Conservation (phyloP, 179 eudicot genomes). For the Vitellaria paradoxa region DNA sequence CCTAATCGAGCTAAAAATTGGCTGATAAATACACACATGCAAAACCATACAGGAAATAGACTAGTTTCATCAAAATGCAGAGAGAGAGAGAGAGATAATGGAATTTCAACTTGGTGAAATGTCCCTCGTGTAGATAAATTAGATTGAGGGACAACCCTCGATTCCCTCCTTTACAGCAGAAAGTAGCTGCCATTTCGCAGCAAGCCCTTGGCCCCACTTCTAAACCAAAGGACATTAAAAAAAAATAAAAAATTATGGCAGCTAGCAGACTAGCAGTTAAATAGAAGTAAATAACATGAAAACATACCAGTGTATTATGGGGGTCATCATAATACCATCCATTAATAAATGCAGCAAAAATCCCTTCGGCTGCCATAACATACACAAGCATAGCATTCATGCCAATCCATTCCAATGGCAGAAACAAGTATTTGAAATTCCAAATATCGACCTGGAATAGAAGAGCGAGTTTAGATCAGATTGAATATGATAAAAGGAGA, state of each 20-base stretch:
- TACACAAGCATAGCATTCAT: conserved; percentile 96
- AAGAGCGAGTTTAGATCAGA: conserved; percentile 8
- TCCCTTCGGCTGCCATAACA: conserved; percentile 88
- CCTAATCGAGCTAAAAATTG: not conserved
- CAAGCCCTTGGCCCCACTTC: not conserved
- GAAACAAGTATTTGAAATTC: conserved; percentile 44
- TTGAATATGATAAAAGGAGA: not conserved
- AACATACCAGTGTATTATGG: conserved; percentile 67
- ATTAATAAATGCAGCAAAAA: conserved; percentile 74
- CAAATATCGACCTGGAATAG: conserved; percentile 65
- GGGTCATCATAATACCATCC: conserved; percentile 87
- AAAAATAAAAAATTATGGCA: not conserved
- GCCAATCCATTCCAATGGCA: conserved; percentile 90
- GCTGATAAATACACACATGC: not conserved
- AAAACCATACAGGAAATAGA: not conserved
- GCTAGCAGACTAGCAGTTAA: not conserved
- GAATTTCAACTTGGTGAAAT: not conserved
- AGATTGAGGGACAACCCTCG: not conserved
- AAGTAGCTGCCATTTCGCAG: not conserved
- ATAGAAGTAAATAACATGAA: not conserved
- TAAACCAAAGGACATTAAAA: not conserved
- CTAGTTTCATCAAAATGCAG: not conserved
- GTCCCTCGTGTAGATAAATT: not conserved
- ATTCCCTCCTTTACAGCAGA: not conserved
- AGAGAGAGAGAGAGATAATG: not conserved